Conservation (phyloP, 2,329 filamentous ascomycete genomes). For the Cylindrodendrum hubeiense region DNA sequence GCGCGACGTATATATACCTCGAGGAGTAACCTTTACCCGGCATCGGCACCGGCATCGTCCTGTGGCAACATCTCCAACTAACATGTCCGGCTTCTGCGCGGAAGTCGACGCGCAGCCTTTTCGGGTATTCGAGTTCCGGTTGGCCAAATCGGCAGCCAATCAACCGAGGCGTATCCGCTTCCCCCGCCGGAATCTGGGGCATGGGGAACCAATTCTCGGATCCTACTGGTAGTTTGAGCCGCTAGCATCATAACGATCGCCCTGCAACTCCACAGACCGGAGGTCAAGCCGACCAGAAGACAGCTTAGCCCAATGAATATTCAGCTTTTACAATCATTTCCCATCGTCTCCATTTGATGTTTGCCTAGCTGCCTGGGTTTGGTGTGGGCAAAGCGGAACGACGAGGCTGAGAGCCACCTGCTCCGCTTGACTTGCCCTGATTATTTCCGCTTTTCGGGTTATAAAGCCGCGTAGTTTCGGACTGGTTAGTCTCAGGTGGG, state of each 20-base stretch:
- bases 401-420: neutral
- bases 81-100: neutral
- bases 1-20: neutral
- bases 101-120: neutral
- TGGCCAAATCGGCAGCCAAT: neutral
- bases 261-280: neutral
- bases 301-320: neutral
- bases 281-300: neutral
- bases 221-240: neutral
- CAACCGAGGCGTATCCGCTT: neutral
- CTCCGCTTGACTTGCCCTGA: neutral
- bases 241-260: neutral
- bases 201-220: neutral
- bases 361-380: too few species aligned
- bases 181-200: neutral
- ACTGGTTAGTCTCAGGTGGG: neutral
- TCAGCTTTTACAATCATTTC: neutral
- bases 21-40: constrained; percentile 1
- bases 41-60: neutral
- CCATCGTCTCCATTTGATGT: neutral
- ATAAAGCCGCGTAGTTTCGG: neutral
- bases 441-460: neutral
- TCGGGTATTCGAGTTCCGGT: neutral
- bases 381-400: neutral
- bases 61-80: neutral